Evolutionary conservation across 2,329 filamentous ascomycete genomes (phyloP).

Genomic region (Claviceps paspali): DNA sequence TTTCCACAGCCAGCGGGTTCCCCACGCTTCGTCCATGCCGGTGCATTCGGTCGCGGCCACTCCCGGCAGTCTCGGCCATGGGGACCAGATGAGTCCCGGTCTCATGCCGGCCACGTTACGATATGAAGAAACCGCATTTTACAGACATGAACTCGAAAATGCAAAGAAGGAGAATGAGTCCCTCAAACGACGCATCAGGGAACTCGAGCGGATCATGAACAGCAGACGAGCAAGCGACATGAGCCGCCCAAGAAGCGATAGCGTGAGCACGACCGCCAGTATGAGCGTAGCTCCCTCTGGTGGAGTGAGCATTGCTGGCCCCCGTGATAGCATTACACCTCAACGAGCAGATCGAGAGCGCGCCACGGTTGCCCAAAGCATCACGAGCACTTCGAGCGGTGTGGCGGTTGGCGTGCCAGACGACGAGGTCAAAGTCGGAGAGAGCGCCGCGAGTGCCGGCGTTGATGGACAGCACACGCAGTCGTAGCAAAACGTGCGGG

Average conservation of each 20-base stretch:
- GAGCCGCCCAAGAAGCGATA: conserved; percentile 33
- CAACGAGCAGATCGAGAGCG: conserved; percentile 25
- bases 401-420: conserved; percentile 40
- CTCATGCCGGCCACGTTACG: conserved; percentile 41
- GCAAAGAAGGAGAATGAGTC: conserved; percentile 50
- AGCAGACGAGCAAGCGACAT: conserved; percentile 32
- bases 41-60: conserved; percentile 26
- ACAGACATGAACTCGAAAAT: conserved; percentile 42
- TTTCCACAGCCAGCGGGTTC: conserved; percentile 31
- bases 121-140: conserved; percentile 47
- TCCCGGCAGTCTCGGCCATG: conserved; percentile 19
- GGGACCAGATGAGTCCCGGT: conserved; percentile 34
- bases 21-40: conserved; percentile 17
- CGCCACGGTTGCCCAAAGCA: conserved; percentile 25
- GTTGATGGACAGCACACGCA: conserved; percentile 7
- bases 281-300: conserved; percentile 23
- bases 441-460: conserved; percentile 40
- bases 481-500: not conserved
- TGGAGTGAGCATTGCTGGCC: conserved; percentile 29
- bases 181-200: conserved; percentile 44
- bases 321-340: conserved; percentile 21
- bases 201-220: conserved; percentile 41
- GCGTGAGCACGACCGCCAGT: conserved; percentile 37
- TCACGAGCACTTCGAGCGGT: conserved; percentile 28
- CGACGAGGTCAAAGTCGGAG: conserved; percentile 44